phyloP scores from a whole-genome alignment of 2,329 filamentous ascomycete species.

The Cercospora nicotianae region DNA sequence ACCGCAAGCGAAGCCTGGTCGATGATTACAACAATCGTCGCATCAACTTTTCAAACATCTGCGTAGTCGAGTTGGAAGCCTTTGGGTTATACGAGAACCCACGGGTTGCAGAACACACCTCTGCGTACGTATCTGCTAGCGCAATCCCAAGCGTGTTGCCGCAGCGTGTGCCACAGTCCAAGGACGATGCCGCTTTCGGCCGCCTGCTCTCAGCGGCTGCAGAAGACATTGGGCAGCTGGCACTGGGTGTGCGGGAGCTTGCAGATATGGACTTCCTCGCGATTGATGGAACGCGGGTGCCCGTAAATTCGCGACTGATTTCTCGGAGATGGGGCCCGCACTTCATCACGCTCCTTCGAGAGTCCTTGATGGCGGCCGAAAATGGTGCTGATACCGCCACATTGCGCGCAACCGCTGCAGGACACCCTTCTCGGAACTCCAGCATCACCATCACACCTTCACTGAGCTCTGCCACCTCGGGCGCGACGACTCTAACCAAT shows the following conservation, averaged over 20 bases:
- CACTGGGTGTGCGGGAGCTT: conserved; percentile 76
- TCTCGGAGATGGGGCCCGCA: conserved; percentile 91
- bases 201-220: conserved; percentile 74
- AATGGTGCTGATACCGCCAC: conserved; percentile 73
- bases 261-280: conserved; percentile 97
- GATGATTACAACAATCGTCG: conserved; percentile 98
- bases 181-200: conserved; percentile 65
- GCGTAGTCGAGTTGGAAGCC: conserved; percentile 93
- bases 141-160: conserved; percentile 49
- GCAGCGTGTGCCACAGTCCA: conserved; percentile 19
- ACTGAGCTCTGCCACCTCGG: conserved; percentile 49
- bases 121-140: conserved; percentile 82
- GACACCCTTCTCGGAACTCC: conserved; percentile 68
- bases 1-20: conserved; percentile 87
- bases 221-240: conserved; percentile 80
- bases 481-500: conserved; percentile 47
- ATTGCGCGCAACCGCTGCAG: conserved; percentile 59
- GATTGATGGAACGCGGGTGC: conserved; percentile 84
- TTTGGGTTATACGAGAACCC: conserved; percentile 98
- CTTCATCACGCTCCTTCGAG: conserved; percentile 86
- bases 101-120: conserved; percentile 72
- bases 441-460: conserved; percentile 80
- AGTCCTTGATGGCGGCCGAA: conserved; percentile 65
- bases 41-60: conserved; percentile 96
- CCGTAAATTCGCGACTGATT: conserved; percentile 87